phyloP scores from a whole-genome alignment of 2,329 filamentous ascomycete species.

The Blumeria graminis region DNA sequence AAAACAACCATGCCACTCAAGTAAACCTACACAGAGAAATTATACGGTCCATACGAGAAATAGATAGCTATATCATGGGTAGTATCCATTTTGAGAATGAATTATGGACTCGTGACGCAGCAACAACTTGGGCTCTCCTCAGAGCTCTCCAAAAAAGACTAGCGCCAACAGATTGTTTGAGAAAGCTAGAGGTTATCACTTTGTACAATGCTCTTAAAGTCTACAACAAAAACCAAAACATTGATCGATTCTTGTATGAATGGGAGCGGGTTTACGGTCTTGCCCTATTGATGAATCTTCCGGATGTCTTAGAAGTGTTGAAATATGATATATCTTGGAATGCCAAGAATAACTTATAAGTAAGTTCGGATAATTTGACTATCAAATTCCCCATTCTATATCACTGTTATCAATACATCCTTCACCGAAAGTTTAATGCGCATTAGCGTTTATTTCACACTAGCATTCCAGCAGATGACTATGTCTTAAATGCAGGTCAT shows the following conservation, averaged over 20 bases:
- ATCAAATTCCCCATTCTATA: no score
- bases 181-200: neutral
- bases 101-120: neutral
- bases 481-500: no score
- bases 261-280: neutral
- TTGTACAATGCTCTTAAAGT: neutral
- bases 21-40: neutral
- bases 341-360: no score
- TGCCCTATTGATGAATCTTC: neutral
- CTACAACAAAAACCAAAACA: neutral
- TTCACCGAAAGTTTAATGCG: no score
- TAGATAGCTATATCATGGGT: conserved; percentile 1
- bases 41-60: neutral
- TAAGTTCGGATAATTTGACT: no score
- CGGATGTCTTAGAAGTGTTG: neutral
- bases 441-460: no score
- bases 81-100: neutral
- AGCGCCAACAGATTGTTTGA: neutral
- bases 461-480: no score
- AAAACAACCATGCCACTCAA: neutral
- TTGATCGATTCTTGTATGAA: neutral
- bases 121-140: conserved; percentile 1
- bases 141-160: neutral
- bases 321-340: no score
- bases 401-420: no score